Conservation (phyloP, 331 rosid species). For the Quercus phellos region DNA sequence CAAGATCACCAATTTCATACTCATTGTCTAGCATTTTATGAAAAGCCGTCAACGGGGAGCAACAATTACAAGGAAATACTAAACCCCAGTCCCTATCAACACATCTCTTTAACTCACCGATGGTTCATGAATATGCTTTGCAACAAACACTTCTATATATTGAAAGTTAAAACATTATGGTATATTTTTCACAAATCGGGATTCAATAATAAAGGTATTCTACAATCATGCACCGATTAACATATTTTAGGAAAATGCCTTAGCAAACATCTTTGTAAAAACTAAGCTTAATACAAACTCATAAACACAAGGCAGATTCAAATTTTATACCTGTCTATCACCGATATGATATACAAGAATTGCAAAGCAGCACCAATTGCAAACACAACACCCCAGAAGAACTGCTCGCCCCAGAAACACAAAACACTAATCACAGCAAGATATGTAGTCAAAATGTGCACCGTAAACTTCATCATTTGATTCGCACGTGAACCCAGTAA, state of each 20-base stretch:
- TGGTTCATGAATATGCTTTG: not conserved
- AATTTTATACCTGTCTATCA: slow-evolving; percentile 66
- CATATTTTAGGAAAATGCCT: not conserved
- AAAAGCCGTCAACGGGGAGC: not conserved
- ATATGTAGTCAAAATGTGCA: slow-evolving; percentile 86
- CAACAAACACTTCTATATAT: not conserved
- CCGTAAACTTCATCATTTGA: slow-evolving; percentile 84
- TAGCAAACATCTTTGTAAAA: not conserved
- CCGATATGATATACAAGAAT: slow-evolving; percentile 81
- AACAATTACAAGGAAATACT: not conserved
- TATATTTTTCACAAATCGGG: not conserved
- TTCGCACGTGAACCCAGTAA: slow-evolving; percentile 65
- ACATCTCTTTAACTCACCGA: not conserved
- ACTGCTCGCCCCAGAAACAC: slow-evolving; percentile 82
- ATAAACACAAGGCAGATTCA: not conserved
- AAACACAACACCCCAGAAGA: slow-evolving; percentile 90
- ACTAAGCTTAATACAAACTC: not conserved
- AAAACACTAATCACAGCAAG: slow-evolving; percentile 93
- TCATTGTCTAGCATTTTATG: not conserved
- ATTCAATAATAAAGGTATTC: not conserved
- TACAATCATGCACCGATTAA: not conserved
- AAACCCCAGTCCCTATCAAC: not conserved
- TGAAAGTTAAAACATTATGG: not conserved
- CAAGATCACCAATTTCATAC: not conserved
- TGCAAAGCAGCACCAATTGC: slow-evolving; percentile 73